These are phyloP conservation scores for Gossypium longicalyx DNA, from an alignment of 345 rosid genomes.

Conservation along the genomic window DNA sequence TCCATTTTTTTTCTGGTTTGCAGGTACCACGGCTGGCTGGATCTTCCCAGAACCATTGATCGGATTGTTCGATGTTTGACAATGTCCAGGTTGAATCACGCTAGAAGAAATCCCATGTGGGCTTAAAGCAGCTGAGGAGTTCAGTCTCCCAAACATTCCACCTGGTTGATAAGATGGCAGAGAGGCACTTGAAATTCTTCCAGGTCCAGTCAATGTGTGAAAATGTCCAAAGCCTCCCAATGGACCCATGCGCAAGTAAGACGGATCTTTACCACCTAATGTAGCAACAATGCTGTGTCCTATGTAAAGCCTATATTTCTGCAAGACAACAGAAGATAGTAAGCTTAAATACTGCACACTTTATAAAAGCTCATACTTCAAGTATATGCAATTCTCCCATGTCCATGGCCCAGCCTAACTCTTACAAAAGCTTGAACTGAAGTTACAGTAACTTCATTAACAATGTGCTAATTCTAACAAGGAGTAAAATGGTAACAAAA, in stretches of 20 bases:
- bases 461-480: too few relatives aligned
- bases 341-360: not conserved
- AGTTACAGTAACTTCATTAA: too few relatives aligned
- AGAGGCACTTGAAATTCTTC: constrained; percentile 45
- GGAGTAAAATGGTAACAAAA: too few relatives aligned
- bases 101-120: constrained; percentile 52
- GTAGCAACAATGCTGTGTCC: constrained; percentile 41
- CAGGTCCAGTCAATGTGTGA: constrained; percentile 39
- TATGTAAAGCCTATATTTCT: constrained; percentile 87
- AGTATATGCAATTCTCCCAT: too few relatives aligned
- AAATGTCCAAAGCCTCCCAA: constrained; percentile 56
- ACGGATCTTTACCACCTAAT: constrained; percentile 52
- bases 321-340: constrained; percentile 21
- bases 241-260: constrained; percentile 45
- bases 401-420: too few relatives aligned
- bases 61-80: constrained; percentile 39
- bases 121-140: constrained; percentile 46
- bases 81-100: constrained; percentile 39
- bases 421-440: too few relatives aligned
- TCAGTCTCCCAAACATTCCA: constrained; percentile 49
- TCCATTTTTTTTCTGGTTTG: constrained; percentile 36
- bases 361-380: too few relatives aligned
- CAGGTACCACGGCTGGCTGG: constrained; percentile 35
- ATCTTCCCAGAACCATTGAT: constrained; percentile 42
- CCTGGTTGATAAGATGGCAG: constrained; percentile 47